Base-by-base conservation (phyloP, 371 early-diverging fungal genomes). In the Lichtheimia ornata region DNA sequence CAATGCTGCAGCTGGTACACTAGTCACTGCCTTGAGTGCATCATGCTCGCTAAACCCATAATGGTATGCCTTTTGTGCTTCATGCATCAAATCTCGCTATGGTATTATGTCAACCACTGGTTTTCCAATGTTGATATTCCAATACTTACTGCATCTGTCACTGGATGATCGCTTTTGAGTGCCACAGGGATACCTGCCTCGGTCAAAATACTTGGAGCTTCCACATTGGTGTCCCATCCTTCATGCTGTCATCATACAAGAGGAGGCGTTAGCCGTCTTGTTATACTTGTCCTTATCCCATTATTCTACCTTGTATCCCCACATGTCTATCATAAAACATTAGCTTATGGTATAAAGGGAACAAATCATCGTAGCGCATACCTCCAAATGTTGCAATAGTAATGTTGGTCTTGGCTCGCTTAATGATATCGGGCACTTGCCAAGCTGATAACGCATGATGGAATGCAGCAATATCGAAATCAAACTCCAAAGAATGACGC, bases 381-480 rank as follows among this genome's bases (percentile, higher is more conserved):
- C 47, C 47, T 47, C 18, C 22, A 22, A 18, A 22, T 18, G 60
- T 63, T 41, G 63, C 63, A 22, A 85, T 78, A 1, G 91, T 86
- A 51, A 90, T 88, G 35, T 89, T 84, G 47, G 78, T 77, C 24
- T 71, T 76, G 20, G 82, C 83, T 11, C 85, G 82, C 54, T 84
- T 84, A 11, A 93, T 71, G 35, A 89, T 74, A 20, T 74, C 82
- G 2, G 91, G 88, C 20, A 91, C 76, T 43, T 84, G 79, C 66
- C 90, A 90, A 5, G 93, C 93, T 58, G 88, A 88, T 27, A 90
- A 67, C 12, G 89, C 94, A 68, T 94, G 94, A 64, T 94, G 94
- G 73, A 94, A 87, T 3, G 94, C 86, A 2, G 81, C 54, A 50
- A 94, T 88, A 25, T 79, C 83, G 67, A 93, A 89, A 60, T 84